Evolutionary conservation across 176 grass and related monocot species (phyloP).

Genomic region (Bothriochloa decipiens): DNA sequence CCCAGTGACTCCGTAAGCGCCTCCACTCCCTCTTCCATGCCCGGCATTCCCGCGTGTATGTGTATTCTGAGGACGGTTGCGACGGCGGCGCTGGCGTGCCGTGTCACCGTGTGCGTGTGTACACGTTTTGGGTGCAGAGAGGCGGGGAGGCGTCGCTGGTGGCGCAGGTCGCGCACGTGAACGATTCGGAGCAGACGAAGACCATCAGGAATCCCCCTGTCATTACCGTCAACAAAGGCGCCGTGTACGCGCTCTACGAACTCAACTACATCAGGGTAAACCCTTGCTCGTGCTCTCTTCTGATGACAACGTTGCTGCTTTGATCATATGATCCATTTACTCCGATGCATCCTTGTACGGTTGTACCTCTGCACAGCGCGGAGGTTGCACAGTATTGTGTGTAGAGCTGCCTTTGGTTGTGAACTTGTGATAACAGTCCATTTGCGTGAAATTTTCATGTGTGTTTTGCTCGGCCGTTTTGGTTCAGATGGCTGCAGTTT

Average conservation of each 20-base stretch:
- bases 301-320: neutral
- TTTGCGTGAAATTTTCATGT: neutral
- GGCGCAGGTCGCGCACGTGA: conserved; percentile 64
- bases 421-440: neutral
- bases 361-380: neutral
- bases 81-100: neutral
- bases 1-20: conserved; percentile 63
- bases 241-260: conserved; percentile 56
- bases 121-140: conserved; percentile 44
- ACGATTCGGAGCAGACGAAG: conserved; percentile 44
- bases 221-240: conserved; percentile 75
- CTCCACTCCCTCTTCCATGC: neutral
- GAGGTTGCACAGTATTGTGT: neutral
- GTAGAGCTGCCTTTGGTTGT: neutral
- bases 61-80: conserved; percentile 1
- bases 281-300: neutral
- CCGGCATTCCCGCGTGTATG: neutral
- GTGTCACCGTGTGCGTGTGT: neutral
- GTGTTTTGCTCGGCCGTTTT: neutral
- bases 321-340: neutral
- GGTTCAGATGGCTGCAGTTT: neutral
- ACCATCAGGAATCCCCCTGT: conserved; percentile 55
- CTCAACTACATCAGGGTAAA: conserved; percentile 71
- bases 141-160: conserved; percentile 77
- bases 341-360: neutral